A percentile compares a stretch with the other conserved stretches of the same genome.
phyloP scores from a whole-genome alignment of 495 filamentous ascomycete species.

The Daldinia decipiens region DNA sequence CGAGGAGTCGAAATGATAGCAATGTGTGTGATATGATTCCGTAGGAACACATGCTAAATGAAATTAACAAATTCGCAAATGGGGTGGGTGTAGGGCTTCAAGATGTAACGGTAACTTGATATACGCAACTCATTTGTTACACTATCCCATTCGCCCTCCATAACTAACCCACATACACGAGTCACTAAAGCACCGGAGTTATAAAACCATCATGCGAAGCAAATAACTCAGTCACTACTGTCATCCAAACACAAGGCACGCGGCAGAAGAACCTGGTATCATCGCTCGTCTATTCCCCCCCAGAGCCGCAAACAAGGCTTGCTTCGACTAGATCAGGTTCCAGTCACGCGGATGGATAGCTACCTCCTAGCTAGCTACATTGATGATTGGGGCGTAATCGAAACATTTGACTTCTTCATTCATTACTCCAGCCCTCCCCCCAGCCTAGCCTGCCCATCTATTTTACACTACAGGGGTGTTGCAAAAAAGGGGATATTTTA shows the following conservation, averaged over 20 bases:
- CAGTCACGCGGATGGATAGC: conserved; percentile 26
- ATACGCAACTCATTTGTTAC: neutral
- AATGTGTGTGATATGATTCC: too few species aligned
- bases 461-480: conserved; percentile 44
- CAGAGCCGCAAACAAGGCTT: conserved; percentile 18
- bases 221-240: neutral
- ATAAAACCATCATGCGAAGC: neutral
- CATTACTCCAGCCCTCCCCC: conserved; percentile 40
- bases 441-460: conserved; percentile 33
- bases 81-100: neutral
- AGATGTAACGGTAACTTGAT: neutral
- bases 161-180: too few species aligned
- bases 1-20: too few species aligned
- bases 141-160: neutral
- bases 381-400: conserved; percentile 25
- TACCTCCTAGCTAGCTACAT: conserved; percentile 8
- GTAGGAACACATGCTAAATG: too few species aligned
- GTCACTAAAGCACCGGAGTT: neutral
- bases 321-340: conserved; percentile 22
- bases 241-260: neutral
- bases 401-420: conserved; percentile 17
- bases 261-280: conserved; percentile 24
- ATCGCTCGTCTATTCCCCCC: conserved; percentile 29
- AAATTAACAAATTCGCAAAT: too few species aligned
- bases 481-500: conserved; percentile 9